phyloP scores from a whole-genome alignment of 805 yeast species.

The fission yeast (Schizosaccharomyces pombe) region DNA sequence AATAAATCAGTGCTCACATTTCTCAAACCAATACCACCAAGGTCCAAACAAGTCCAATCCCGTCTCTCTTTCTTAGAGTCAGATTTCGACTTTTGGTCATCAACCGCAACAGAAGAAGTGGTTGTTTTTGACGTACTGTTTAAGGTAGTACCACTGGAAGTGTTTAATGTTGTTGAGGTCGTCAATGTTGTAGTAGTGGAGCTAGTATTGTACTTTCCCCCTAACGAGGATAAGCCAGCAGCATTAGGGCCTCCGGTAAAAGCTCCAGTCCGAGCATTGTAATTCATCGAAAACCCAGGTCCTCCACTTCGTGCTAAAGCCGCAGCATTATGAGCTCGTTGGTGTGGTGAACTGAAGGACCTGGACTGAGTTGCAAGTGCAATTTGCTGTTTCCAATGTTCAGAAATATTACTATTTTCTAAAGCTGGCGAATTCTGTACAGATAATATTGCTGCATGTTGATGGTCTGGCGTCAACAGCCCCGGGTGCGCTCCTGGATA shows the following conservation, averaged over 20 bases:
- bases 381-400: constrained; percentile 1
- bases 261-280: neutral
- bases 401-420: neutral
- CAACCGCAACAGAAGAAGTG: neutral
- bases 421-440: neutral
- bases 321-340: constrained; percentile 1
- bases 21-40: constrained; percentile 68
- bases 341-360: constrained; percentile 1
- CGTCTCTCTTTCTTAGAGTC: constrained; percentile 5
- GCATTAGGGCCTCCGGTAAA: neutral
- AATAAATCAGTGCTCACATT: constrained; percentile 50
- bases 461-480: neutral
- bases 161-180: neutral
- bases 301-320: neutral
- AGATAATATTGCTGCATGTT: neutral
- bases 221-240: neutral
- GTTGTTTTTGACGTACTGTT: neutral
- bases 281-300: neutral
- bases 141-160: neutral
- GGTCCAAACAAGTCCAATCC: constrained; percentile 73
- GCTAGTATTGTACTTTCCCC: neutral
- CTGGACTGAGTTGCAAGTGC: neutral
- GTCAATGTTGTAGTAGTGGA: neutral
- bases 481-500: constrained; percentile 1
- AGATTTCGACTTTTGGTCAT: neutral